Conservation (phyloP, 106 monocot species). For the Acorus calamus region DNA sequence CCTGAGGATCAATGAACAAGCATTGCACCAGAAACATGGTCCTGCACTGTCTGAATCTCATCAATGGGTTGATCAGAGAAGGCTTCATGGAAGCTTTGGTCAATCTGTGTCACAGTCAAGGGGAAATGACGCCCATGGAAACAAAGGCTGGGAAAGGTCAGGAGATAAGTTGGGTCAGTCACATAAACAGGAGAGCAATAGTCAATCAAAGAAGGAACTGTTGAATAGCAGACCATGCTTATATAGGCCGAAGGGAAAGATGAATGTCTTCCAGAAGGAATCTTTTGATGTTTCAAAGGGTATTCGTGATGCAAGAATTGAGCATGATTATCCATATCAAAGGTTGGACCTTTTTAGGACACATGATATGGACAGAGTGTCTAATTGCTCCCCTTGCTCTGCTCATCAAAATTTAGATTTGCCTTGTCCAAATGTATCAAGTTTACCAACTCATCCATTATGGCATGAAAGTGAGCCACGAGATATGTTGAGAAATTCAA, state of each 20-base stretch:
- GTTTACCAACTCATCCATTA: background rate
- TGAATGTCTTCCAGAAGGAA: no score
- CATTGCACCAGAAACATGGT: background rate
- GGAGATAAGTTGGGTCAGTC: slow-evolving; percentile 1
- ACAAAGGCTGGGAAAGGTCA: slow-evolving; percentile 2
- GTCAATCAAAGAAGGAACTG: background rate
- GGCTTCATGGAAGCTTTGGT: background rate
- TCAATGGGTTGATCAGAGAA: background rate
- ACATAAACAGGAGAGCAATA: slow-evolving; percentile 1
- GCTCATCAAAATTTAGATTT: background rate
- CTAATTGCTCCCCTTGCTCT: background rate
- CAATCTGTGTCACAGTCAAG: background rate
- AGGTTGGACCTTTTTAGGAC: no score
- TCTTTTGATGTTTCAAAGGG: no score
- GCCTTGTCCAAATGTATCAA: background rate
- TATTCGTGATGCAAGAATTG: no score
- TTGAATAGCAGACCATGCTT: background rate
- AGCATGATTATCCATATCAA: no score
- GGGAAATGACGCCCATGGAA: background rate
- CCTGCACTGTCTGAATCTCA: background rate
- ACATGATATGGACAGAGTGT: no score
- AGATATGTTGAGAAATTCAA: background rate
- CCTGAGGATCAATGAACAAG: background rate
- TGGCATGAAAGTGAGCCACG: slow-evolving; percentile 3
- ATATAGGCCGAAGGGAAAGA: background rate